Evolutionary conservation across 306 rosid genomes (phyloP), one percentile per base, ranked within the genome.

Genomic region (Lathyrus aphaca): DNA sequence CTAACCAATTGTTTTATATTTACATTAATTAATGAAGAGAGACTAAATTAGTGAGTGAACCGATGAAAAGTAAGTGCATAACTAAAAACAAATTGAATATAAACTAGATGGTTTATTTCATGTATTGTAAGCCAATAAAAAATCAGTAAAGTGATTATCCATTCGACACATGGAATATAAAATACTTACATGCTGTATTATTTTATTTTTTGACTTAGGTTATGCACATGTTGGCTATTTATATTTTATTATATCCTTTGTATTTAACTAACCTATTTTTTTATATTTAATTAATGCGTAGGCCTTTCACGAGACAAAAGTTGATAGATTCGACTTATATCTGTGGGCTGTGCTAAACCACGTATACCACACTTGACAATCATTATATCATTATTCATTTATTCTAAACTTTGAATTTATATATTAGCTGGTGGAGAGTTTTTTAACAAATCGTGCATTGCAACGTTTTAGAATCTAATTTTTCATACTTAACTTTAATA

Each of bases 291-390:
- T 77, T 44, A 44, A 17, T 56, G 64, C 38, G 14, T 17, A 18
- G 44, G n/a, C 66, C 30, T 40, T 56, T 75, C 59, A 61, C 72
- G 75, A 76, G 64, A 27, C 56, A 46, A 9, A 15, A 72, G 74
- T 73, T 13, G 55, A 55, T 54, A 66, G 82, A 81, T 76, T 77
- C 82, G 64, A 43, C 57, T 61, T 62, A 63, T 62, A 63, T 1
- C 79, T 13, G 56, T 64, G 55, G 66, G 62, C 50, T 14, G 57
- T 46, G 55, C 21, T 16, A 25, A 27, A 58, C 55, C 55, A 49
- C 12, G 3, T 2, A 49, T 17, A 13, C 72, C 72, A 66, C 17
- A 27, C 48, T 40, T 48, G 61, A 37, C 23, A 40, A 3, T 58
- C 69, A 66, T 23, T 21, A 8, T 10, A 37, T 38, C 14, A 44